A percentile compares a stretch with the other conserved stretches of the same genome.
Conservation (phyloP, 345 rosid species). For the Ceriops tagal region DNA sequence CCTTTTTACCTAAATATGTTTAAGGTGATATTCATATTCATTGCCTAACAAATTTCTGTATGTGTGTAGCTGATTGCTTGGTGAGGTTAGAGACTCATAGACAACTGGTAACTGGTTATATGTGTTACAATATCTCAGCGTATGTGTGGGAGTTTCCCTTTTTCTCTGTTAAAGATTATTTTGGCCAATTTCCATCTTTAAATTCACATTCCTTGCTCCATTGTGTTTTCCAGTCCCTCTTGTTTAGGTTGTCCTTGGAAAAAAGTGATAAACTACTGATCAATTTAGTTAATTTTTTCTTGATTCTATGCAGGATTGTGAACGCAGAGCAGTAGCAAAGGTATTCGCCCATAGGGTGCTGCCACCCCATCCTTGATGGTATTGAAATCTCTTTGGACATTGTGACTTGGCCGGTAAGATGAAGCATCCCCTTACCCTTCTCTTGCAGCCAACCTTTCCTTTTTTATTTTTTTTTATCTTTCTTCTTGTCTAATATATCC, state of each 20-base stretch:
- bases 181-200: neutral
- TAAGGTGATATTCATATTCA: conserved; percentile 45
- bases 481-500: neutral
- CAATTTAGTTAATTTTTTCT: neutral
- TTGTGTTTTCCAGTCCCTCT: neutral
- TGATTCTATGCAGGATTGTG: conserved; percentile 65
- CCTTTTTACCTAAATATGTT: conserved; percentile 79
- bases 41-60: neutral
- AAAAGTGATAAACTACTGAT: neutral
- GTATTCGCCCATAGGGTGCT: conserved; percentile 54
- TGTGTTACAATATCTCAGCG: no score
- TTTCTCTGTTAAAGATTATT: no score
- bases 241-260: conserved; percentile 3
- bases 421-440: neutral
- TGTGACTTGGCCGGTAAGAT: conserved; percentile 27
- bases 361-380: conserved; percentile 34
- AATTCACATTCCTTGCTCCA: neutral
- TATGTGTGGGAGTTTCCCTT: no score
- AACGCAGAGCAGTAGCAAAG: conserved; percentile 69
- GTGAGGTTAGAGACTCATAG: neutral
- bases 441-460: neutral
- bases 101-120: no score
- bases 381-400: neutral
- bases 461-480: neutral
- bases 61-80: neutral